Evolutionary conservation across 495 filamentous ascomycete species (phyloP).

Genomic region (Trichoderma reesei): DNA sequence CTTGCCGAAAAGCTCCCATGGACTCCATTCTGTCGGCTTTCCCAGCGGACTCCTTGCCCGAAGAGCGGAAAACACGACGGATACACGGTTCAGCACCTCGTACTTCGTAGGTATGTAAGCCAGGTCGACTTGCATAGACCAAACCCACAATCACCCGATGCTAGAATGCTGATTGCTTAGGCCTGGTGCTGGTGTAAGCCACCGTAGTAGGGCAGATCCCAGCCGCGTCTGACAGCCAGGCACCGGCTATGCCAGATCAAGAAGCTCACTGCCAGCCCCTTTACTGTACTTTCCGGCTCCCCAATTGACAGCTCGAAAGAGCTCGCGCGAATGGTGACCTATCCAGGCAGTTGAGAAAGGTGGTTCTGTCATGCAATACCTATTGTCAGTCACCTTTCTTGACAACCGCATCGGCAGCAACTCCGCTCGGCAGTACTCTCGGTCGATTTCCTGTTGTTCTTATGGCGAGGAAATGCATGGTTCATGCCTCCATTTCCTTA

Average conservation of each 20-base stretch:
- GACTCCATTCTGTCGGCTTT: neutral
- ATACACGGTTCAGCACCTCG: neutral
- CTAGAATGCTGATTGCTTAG: neutral
- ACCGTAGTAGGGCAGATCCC: neutral
- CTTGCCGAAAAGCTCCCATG: neutral
- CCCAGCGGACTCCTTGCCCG: neutral
- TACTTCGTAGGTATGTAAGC: neutral
- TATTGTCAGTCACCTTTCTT: neutral
- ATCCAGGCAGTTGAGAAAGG: neutral
- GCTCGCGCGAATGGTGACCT: neutral
- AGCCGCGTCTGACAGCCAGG: neutral
- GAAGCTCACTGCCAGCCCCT: conserved; percentile 1
- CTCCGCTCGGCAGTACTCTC: conserved; percentile 6
- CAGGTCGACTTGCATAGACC: neutral
- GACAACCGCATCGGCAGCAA: neutral
- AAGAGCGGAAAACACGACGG: neutral
- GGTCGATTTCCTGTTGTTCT: neutral
- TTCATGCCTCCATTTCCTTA: neutral
- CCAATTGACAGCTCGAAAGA: neutral
- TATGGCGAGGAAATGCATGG: neutral
- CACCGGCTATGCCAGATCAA: neutral
- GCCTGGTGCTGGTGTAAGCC: neutral
- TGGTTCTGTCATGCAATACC: neutral
- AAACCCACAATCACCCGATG: conserved; percentile 5
- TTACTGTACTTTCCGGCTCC: neutral